Evolutionary conservation across 257 asterid genomes (phyloP), one percentile per base, ranked within the genome.

Genomic region (Forsythia viridissima): DNA sequence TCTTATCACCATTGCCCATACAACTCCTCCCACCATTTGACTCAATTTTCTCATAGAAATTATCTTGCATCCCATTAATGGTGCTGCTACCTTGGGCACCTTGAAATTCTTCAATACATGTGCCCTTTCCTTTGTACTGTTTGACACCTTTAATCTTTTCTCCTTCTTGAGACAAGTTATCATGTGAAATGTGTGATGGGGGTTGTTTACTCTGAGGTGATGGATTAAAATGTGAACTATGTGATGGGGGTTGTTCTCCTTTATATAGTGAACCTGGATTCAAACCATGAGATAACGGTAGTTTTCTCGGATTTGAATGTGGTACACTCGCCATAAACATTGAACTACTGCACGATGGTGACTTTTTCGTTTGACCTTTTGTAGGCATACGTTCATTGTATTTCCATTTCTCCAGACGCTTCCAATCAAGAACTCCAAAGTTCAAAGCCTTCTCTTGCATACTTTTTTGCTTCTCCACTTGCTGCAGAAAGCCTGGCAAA

Each of bases 341-440:
- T 34, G 91, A 77, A 34, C 81, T 77, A 37, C 84, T 82, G 83
- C 81, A 76, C 5, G 72, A 21, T 11, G 82, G 42, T 68, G 90
- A 76, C 20, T 86, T 75, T 82, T 88, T 92, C 75, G 71, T 83
- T 73, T 83, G 85, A 79, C 74, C 72, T 74, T 80, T 89, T 42
- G 78, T 67, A 46, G 97, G 92, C 91, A 92, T 86, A 42, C 84
- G 94, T 37, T 95, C 97, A 4, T 79, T 87, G 75, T 90, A 88
- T 85, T 90, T 92, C 96, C 97, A 96, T 79, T 91, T 92, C 80
- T 93, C 99, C 81, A 96, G 84, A 67, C 88, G 89, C 82, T 87
- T 90, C 97, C 97, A 96, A 76, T 93, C 97, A 57, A 96, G 97
- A 83, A 96, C 99, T 72, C 99, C 99, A 61, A 93, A 91, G 84